Evolutionary conservation across 495 filamentous ascomycete genomes (phyloP), one percentile per base, ranked within the genome.

Genomic region (Glutinoglossum americanum): DNA sequence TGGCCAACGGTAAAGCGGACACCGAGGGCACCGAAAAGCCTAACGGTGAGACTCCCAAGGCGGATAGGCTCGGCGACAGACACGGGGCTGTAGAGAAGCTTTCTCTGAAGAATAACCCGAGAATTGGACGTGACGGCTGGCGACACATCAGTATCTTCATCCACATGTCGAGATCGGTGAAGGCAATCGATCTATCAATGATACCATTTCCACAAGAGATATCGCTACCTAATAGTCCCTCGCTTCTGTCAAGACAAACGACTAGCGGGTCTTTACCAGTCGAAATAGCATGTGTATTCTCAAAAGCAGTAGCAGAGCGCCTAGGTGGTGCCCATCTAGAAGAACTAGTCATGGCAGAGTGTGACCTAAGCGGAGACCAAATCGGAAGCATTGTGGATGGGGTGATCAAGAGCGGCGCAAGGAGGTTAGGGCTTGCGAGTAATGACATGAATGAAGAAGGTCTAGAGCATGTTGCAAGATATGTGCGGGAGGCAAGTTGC

Each of bases 61-160:
- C 55, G 11, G 7, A 27, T n/a, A 19, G 13, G 23, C 28, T 23
- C 17, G 3, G 45, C 15, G 76, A 80, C 59, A 69, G 71, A 33
- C 69, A 72, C 30, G 87, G 92, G 21, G 78, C 88, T 0, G 77
- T 97, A 3, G 89, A 96, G 71, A 82, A 90, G 60, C 68, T 98
- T 5, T 84, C 83, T 4, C 69, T 98, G n/a, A 96, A 94, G 66
- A 83, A 89, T 64, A 94, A 93, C 64, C 71, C 76, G 1, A 90
- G 87, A 63, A 85, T 97, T 57, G 81, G 83, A 9, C 70, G 74
- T 1, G 86, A 90, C 56, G 92, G 92, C 30, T 98, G 92, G 92
- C 83, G 81, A 63, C 83, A 96, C 62, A 85, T 98, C 39, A 81
- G 82, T 57, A 73, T 94, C 9, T 98, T 98, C 65, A 72, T 95